Base-by-base conservation (phyloP, 2,329 filamentous ascomycete species). In the Amesomyces nigricolor region DNA sequence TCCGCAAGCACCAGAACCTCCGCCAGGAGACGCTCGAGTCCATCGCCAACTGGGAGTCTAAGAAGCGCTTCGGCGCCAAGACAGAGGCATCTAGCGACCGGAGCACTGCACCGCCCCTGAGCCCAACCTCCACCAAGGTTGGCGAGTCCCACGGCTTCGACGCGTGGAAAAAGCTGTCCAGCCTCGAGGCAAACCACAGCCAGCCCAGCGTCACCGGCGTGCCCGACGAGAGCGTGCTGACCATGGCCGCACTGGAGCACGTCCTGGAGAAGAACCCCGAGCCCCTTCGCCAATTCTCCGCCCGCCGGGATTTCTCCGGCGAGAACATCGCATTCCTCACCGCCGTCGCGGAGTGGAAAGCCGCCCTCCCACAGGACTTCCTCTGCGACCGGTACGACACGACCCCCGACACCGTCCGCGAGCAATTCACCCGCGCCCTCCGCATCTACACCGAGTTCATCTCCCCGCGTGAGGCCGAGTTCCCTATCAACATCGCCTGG, bases 271-370 rank as follows among this genome's bases (percentile, higher is more conserved):
- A 76, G 48, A 84, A 86, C 64, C 79, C 82, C 0, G 72, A 76
- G 4, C 80, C 81, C 0, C 74, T 88, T 0, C 80, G 85, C 54
- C 70, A 81, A 51, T 88, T 86, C 65, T 84, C 85, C 0, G 83
- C 84, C 0, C 73, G 80, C 1, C 76, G 78, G 37, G 85, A 88
- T 62, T 87, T 88, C 64, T 87, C 84, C 0, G 85, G 83, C 13
- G 85, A 88, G 66, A 88, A 88, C 64, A 83, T 88, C 60, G 78
- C 83, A 46, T 88, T 88, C 66, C 69, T 88, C 5, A 79, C 76
- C 8, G 72, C 75, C 40, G 77, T 86, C 8, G 72, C 75, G 2
- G 74, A 77, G 55, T 87, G 81, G 80, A 83, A 80, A 65, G 62
- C 65, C 3, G 68, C 67, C 1, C 66, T 70, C 45, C 68, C 70